phyloP scores from a whole-genome alignment of 2,329 filamentous ascomycete species.

The Trichoderma endophyticum region DNA sequence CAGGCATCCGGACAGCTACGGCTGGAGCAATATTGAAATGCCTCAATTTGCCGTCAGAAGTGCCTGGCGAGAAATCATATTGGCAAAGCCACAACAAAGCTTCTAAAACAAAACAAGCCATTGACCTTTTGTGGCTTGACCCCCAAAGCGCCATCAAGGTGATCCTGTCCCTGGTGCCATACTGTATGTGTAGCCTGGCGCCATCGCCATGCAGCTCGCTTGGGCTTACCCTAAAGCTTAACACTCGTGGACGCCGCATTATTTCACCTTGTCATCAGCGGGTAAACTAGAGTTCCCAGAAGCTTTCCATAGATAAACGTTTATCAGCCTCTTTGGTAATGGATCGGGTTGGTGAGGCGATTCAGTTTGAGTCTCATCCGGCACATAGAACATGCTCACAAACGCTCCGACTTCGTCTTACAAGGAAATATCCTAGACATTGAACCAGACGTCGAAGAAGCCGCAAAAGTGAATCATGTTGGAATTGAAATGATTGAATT shows the following conservation, averaged over 20 bases:
- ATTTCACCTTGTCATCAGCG: background rate
- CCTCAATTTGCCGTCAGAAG: background rate
- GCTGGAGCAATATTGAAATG: background rate
- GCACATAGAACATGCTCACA: background rate
- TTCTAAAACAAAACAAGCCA: background rate
- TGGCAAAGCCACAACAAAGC: background rate
- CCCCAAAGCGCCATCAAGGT: background rate
- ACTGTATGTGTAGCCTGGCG: background rate
- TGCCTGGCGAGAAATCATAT: background rate
- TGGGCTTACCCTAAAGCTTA: slow-evolving; percentile 6
- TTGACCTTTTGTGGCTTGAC: background rate
- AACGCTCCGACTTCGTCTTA: background rate
- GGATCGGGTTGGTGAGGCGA: background rate
- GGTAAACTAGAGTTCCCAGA: background rate
- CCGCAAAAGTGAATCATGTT: background rate
- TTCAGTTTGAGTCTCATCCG: background rate
- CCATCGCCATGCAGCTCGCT: background rate
- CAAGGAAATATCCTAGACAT: background rate
- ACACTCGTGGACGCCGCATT: background rate
- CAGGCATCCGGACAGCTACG: background rate
- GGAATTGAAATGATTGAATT: background rate
- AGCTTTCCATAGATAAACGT: background rate
- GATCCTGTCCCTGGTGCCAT: slow-evolving; percentile 1
- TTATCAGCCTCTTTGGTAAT: background rate
- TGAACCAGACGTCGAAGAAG: background rate